A percentile compares a stretch with the other conserved stretches of the same genome.
These are phyloP conservation scores for Exophiala spinifera DNA, from an alignment of 2,329 filamentous ascomycete species.

Conservation along the genomic window DNA sequence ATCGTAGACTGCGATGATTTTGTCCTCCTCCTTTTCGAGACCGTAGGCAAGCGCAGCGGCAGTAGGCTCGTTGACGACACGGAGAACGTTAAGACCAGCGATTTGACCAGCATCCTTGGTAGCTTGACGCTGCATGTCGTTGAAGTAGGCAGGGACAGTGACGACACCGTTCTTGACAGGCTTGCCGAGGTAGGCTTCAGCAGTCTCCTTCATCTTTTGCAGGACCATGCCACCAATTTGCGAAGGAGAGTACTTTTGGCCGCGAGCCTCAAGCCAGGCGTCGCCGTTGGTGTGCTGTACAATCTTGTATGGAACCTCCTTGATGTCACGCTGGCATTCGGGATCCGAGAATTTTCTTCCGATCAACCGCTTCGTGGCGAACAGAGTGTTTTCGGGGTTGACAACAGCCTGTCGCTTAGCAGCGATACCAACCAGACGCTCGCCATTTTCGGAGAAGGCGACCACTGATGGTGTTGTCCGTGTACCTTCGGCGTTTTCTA, in stretches of 20 bases:
- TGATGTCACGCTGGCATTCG: constrained; percentile 94
- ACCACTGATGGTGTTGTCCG: constrained; percentile 92
- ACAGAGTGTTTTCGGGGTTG: constrained; percentile 97
- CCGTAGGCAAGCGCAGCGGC: constrained; percentile 94
- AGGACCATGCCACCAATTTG: constrained; percentile 96
- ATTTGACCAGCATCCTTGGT: constrained; percentile 99
- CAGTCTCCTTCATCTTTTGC: constrained; percentile 99
- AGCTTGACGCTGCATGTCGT: constrained; percentile 94
- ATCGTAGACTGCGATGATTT: constrained; percentile 93
- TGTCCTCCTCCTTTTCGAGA: constrained; percentile 89
- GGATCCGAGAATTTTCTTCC: constrained; percentile 92
- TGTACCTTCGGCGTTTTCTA: constrained; percentile 96
- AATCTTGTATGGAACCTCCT: constrained; percentile 98
- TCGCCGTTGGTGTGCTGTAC: constrained; percentile 95
- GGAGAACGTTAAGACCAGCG: constrained; percentile 89
- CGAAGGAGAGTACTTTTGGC: constrained; percentile 95
- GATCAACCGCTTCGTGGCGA: constrained; percentile 98
- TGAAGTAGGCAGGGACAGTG: constrained; percentile 97
- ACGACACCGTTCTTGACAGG: constrained; percentile 93
- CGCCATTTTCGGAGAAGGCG: constrained; percentile 90
- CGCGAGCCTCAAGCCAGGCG: constrained; percentile 90
- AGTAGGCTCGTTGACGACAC: constrained; percentile 97
- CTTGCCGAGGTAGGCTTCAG: constrained; percentile 87
- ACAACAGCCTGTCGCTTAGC: constrained; percentile 98
- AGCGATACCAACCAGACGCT: constrained; percentile 93